Percentiles rank a stretch among this genome's conserved stretches.
These are phyloP conservation scores for Aspergillus tubingensis DNA, from an alignment of 2,329 filamentous ascomycete species.

Conservation along the genomic window DNA sequence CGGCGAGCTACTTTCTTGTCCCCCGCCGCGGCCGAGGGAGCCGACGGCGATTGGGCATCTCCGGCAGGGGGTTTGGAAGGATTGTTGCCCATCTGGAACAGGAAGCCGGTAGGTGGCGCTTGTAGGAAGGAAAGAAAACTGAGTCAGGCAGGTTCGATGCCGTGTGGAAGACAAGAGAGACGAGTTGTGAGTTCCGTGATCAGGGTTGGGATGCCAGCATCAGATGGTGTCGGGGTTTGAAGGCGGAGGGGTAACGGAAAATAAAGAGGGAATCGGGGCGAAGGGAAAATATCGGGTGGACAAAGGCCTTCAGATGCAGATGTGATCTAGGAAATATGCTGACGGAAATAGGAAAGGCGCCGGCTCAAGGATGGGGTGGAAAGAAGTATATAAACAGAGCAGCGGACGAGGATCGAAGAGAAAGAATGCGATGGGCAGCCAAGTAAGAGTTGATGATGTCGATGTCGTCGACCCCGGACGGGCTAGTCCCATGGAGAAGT, in stretches of 20 bases:
- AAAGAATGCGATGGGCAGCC: conserved; percentile 5
- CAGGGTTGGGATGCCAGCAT: conserved; percentile 26
- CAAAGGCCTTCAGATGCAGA: neutral
- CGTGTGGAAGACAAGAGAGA: conserved; percentile 10
- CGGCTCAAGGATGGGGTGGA: neutral
- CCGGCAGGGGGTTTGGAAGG: conserved; percentile 47
- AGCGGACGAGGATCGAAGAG: conserved; percentile 1
- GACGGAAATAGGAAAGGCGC: neutral
- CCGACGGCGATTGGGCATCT: conserved; percentile 31
- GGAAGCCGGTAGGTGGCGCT: conserved; percentile 4
- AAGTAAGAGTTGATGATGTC: conserved; percentile 18
- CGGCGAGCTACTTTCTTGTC: conserved; percentile 45
- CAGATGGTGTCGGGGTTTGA: conserved; percentile 20
- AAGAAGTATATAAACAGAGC: neutral
- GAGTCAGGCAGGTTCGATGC: conserved; percentile 10
- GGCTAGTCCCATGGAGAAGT: conserved; percentile 2
- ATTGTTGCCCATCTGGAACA: conserved; percentile 51
- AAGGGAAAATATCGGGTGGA: neutral
- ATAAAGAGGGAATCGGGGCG: neutral
- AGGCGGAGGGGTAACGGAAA: conserved; percentile 17
- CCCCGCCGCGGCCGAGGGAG: conserved; percentile 28
- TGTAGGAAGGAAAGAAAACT: conserved; percentile 9
- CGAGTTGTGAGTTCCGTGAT: neutral
- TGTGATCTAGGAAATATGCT: neutral
- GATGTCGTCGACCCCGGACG: conserved; percentile 19